Evolutionary conservation across 306 rosid genomes (phyloP), one percentile per base, ranked within the genome.

Genomic region (Prunus dulcis): DNA sequence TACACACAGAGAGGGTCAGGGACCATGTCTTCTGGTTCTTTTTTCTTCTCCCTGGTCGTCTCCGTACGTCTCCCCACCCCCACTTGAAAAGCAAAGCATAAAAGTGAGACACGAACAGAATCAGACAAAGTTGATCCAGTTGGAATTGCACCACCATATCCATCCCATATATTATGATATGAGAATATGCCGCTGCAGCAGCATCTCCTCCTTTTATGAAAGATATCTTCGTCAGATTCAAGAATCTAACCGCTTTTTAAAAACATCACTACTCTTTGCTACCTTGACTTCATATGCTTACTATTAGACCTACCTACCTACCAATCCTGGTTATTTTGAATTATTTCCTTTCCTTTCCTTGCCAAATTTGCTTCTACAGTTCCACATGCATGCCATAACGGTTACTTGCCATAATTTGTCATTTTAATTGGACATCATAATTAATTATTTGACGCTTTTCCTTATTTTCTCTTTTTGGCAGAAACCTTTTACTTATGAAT

Each of bases 71-170:
- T 5, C 3, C 14, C 18, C 53, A 49, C 2, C 17, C 53, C 17
- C 62, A 60, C 18, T 60, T 25, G 18, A 23, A 60, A 23, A 12
- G 64, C 17, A 23, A 60, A 23, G 10, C 32, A 25, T 9, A 23
- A 23, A 60, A 12, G 17, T 4, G 64, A 56, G 23, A 8, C 14
- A n/a, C 62, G 2, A 12, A 25, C 34, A 60, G 18, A 72, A 72
- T 72, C 76, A 30, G 84, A 86, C 87, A 86, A 85, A 80, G 47
- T 70, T 70, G 19, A 75, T 77, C 9, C 89, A 84, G 80, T 81
- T 87, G 97, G 91, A 89, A 73, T 86, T 85, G 87, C 96, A 91
- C 91, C 74, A 34, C 87, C 96, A 87, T 22, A 17, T 17, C 23
- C 61, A 20, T 10, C 27, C 22, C 61, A 32, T 32, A 1, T 32